A percentile compares a stretch with the other conserved stretches of the same genome.
phyloP scores from a whole-genome alignment of 768 basidiomycete genomes.

The Amyloporia xantha region DNA sequence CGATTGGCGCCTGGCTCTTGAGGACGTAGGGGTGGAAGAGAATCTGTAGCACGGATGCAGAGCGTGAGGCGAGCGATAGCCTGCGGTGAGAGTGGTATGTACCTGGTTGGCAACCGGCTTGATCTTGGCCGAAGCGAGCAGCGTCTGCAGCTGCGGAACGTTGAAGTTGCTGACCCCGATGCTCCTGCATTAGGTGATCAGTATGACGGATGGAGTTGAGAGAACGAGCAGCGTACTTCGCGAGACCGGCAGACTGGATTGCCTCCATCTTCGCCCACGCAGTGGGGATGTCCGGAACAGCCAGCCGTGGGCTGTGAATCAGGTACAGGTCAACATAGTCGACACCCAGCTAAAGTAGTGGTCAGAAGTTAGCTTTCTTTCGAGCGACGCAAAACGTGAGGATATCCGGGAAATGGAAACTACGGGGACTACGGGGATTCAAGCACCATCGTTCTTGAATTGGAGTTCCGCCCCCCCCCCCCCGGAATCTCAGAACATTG shows the following conservation, averaged over 20 bases:
- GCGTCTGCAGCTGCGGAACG: constrained; percentile 43
- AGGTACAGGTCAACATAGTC: constrained; percentile 66
- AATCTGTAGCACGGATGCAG: constrained; percentile 36
- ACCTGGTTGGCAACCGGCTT: constrained; percentile 68
- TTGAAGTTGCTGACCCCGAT: constrained; percentile 71
- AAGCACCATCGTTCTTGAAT: too few relatives aligned
- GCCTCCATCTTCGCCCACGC: constrained; percentile 61
- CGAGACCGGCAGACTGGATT: constrained; percentile 47
- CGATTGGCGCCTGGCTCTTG: constrained; percentile 41
- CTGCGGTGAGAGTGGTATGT: constrained; percentile 4
- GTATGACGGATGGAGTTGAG: background rate
- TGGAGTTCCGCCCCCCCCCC: too few relatives aligned
- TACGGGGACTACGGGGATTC: too few relatives aligned
- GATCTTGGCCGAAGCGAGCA: constrained; percentile 54
- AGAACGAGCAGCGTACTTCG: constrained; percentile 33
- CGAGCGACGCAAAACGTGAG: too few relatives aligned
- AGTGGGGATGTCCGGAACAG: constrained; percentile 51
- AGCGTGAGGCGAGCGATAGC: background rate
- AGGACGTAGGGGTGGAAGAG: constrained; percentile 67
- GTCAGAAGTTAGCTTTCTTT: background rate
- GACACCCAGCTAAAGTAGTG: constrained; percentile 57
- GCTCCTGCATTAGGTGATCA: constrained; percentile 44
- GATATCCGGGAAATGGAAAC: too few relatives aligned
- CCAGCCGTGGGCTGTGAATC: constrained; percentile 52
- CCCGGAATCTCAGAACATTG: too few relatives aligned